Evolutionary conservation across 495 filamentous ascomycete genomes (phyloP), one percentile per base, ranked within the genome.

Genomic region (Cairneyella variabilis): DNA sequence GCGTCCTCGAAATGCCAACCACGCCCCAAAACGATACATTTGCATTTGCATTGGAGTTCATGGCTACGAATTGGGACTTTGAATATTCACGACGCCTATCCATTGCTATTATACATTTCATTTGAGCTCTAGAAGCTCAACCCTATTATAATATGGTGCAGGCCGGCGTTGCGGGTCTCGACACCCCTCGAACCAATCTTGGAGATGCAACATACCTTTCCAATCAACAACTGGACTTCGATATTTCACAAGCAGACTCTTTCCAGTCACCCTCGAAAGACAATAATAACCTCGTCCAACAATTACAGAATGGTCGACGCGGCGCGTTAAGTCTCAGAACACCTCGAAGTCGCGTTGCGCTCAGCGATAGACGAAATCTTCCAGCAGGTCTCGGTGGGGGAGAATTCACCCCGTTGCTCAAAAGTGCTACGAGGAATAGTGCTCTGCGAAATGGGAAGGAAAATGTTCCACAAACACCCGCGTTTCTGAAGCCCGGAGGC

Each of bases 341-440:
- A 34, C 89, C 89, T 36, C 83, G 85, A 54, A 70, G 78, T 66
- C 73, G 76, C 45, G 71, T 83, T 27, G 83, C 86, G 48, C 79
- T 95, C 36, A 80, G 76, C 41, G 80, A 86, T 64, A 77, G 78
- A 56, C 76, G 76, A 58, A 88, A 91, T 78, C 62, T 85, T 22
- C 76, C 80, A 11, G 69, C 73, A 20, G 78, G 77, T 32, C 68
- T 80, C 1, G 79, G 73, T 12, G 84, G 83, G 45, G 80, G 79
- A 41, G 95, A 98, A 56, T 98, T 98, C 64, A 98, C 93, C 2
- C 93, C 93, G 0, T 69, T 98, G 49, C 80, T 98, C 65, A 92
- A 90, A 71, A 95, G 87, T 52, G 91, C 90, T 12, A 89, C 89
- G 16, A 83, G 83, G 48, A 91, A 92, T 61, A 91, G 85, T 57